Percentiles rank a stretch among this genome's conserved stretches.
Conservation (phyloP, 75 land plant genomes). For the Cryptomeria japonica region DNA sequence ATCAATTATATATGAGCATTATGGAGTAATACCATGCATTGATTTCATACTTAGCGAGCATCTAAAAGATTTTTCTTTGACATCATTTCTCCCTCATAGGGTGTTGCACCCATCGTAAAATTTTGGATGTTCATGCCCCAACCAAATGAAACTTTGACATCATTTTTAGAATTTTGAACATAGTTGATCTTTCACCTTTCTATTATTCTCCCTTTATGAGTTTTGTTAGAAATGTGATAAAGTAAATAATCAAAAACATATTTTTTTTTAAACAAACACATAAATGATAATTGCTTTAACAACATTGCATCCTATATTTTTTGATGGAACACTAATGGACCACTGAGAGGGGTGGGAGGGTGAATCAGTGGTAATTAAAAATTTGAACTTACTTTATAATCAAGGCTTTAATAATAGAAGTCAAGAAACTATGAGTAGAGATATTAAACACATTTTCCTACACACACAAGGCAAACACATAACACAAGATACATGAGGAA, state of each 20-base stretch:
- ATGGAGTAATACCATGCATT: neutral
- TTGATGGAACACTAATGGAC: too few relatives aligned
- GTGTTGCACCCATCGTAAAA: neutral
- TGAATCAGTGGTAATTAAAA: too few relatives aligned
- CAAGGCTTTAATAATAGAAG: too few relatives aligned
- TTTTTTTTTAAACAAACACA: conserved; percentile 24
- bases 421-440: too few relatives aligned
- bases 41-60: neutral
- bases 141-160: neutral
- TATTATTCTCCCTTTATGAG: neutral
- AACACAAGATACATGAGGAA: too few relatives aligned
- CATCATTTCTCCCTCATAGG: neutral
- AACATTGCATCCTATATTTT: too few relatives aligned
- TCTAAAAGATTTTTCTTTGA: neutral
- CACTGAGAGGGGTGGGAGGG: too few relatives aligned
- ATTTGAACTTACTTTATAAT: too few relatives aligned
- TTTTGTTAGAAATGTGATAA: neutral
- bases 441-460: too few relatives aligned
- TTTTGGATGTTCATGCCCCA: neutral
- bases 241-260: neutral
- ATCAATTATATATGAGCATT: neutral
- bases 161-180: conserved; percentile 1
- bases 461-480: too few relatives aligned
- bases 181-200: neutral
- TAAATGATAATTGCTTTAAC: too few relatives aligned